A percentile compares a stretch with the other conserved stretches of the same genome.
Evolutionary conservation across 106 monocot genomes (phyloP).

Genomic region (Vanilla planifolia): DNA sequence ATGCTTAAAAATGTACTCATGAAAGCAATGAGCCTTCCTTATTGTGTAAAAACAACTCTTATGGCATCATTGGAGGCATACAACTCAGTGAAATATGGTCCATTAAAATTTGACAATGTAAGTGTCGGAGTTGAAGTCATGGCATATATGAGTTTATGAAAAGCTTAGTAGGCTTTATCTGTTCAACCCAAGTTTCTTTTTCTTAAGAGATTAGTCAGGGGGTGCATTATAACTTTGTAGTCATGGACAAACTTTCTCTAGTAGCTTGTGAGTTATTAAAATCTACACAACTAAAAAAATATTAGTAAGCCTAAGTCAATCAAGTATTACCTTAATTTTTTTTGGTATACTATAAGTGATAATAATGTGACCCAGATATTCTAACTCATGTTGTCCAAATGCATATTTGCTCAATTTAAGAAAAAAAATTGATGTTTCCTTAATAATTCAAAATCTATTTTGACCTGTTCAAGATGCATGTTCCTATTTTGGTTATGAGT

Average conservation of each 20-base stretch:
- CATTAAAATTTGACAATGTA: too few relatives aligned
- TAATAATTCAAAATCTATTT: constrained; percentile 4
- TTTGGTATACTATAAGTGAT: background rate
- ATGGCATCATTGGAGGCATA: background rate
- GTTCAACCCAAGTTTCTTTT: too few relatives aligned
- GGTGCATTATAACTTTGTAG: too few relatives aligned
- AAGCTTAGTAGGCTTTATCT: too few relatives aligned
- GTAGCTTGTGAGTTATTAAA: constrained; percentile 9
- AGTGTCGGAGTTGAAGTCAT: too few relatives aligned
- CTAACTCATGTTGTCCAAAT: background rate
- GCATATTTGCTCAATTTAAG: background rate
- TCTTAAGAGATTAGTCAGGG: too few relatives aligned
- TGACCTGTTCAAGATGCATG: constrained; percentile 6
- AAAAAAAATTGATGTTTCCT: background rate
- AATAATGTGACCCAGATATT: constrained; percentile 9
- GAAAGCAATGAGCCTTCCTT: background rate
- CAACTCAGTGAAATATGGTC: too few relatives aligned
- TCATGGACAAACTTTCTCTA: constrained; percentile 12
- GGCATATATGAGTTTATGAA: too few relatives aligned
- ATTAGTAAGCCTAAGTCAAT: constrained; percentile 5
- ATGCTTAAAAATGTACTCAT: background rate
- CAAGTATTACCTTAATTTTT: constrained; percentile 3
- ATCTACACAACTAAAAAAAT: background rate
- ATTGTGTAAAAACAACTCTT: background rate
- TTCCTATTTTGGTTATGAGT: background rate